Evolutionary conservation across 352 stramenopile species (phyloP).

Genomic region (Globisporangium iwayamae): DNA sequence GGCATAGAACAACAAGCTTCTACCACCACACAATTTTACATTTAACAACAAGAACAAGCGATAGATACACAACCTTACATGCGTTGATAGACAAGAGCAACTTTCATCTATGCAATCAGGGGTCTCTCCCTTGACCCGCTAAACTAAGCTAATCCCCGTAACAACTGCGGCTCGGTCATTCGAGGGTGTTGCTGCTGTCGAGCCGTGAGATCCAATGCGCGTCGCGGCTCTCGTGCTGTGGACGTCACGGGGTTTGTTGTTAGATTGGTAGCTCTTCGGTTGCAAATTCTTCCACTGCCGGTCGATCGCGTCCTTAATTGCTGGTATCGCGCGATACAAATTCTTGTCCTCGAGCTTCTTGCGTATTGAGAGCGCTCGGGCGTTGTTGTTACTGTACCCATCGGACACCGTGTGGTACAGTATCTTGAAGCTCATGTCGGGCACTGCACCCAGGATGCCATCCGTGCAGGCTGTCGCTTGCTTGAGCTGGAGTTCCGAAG

Average conservation of each 20-base stretch:
- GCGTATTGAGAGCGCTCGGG: slow-evolving; percentile 15
- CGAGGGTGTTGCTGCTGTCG: not conserved
- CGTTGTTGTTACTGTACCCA: slow-evolving; percentile 6
- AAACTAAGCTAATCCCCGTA: not conserved
- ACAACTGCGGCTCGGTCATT: not conserved
- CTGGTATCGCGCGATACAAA: not conserved
- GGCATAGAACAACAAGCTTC: not conserved
- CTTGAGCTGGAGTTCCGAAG: slow-evolving; percentile 31
- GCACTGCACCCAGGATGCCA: slow-evolving; percentile 20
- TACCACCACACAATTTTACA: not conserved
- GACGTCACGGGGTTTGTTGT: not conserved
- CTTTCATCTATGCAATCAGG: not conserved
- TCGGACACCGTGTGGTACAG: slow-evolving; percentile 30
- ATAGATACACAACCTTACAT: slow-evolving; percentile 2
- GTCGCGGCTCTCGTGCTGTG: slow-evolving; percentile 2
- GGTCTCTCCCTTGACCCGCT: not conserved
- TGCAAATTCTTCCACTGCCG: slow-evolving; percentile 22
- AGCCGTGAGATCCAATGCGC: not conserved
- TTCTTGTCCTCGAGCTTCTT: slow-evolving; percentile 10
- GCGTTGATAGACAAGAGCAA: not conserved
- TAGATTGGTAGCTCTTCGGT: not conserved
- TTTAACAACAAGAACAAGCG: not conserved
- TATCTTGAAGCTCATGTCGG: slow-evolving; percentile 23
- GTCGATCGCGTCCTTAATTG: slow-evolving; percentile 23
- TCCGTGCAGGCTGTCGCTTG: slow-evolving; percentile 30